Percentiles rank a stretch among this genome's conserved stretches.
Evolutionary conservation across 192 early-diverging fungal genomes (phyloP).

Genomic region (Geranomyces michiganensis): DNA sequence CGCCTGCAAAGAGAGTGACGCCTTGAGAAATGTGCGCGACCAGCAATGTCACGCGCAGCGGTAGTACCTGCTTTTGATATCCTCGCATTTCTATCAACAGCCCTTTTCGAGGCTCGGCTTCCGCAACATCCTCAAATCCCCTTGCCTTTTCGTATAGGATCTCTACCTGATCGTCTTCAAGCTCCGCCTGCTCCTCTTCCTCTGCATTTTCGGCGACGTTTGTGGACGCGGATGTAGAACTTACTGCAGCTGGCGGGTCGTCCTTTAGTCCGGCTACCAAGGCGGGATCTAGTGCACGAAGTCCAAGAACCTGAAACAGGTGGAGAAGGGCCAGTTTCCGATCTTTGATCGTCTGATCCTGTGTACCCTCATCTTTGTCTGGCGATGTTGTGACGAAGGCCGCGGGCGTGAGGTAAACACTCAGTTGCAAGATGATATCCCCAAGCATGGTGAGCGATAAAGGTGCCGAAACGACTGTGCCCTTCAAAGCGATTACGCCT

Average conservation of each 20-base stretch:
- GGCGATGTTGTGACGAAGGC: background rate
- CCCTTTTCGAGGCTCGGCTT: slow-evolving; percentile 29
- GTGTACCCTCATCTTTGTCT: background rate
- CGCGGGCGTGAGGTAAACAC: slow-evolving; percentile 7
- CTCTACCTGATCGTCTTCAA: slow-evolving; percentile 23
- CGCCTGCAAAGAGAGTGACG: background rate
- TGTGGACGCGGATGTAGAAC: background rate
- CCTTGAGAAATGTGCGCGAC: too few relatives aligned
- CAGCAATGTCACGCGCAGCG: too few relatives aligned
- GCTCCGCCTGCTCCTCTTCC: slow-evolving; percentile 9
- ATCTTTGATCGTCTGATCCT: slow-evolving; percentile 22
- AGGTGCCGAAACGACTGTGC: slow-evolving; percentile 15
- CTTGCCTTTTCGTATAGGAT: slow-evolving; percentile 38
- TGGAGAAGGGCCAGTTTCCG: background rate
- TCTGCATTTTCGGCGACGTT: background rate
- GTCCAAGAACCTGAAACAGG: slow-evolving; percentile 21
- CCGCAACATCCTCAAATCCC: slow-evolving; percentile 24
- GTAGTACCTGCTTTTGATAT: slow-evolving; percentile 39
- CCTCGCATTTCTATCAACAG: slow-evolving; percentile 27
- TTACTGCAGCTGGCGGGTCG: background rate
- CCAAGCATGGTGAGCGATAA: slow-evolving; percentile 17
- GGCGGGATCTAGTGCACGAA: background rate
- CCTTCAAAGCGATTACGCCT: slow-evolving; percentile 1
- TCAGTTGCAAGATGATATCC: slow-evolving; percentile 25
- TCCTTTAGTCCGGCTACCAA: background rate